A percentile compares a stretch with the other conserved stretches of the same genome.
phyloP scores from a whole-genome alignment of 2,329 filamentous ascomycete genomes.

The Diatrype stigma region DNA sequence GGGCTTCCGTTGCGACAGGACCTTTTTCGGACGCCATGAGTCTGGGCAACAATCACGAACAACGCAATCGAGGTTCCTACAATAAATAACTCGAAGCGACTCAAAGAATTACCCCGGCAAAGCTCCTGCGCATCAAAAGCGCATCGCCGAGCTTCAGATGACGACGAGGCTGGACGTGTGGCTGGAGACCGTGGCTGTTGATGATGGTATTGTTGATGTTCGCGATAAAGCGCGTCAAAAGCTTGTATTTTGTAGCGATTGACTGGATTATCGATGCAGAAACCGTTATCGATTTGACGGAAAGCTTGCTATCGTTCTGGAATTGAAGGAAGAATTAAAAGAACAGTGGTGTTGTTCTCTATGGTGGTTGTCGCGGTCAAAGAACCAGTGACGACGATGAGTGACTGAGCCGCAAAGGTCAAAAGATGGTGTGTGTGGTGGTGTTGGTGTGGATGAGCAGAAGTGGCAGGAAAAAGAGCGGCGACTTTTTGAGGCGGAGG shows the following conservation, averaged over 20 bases:
- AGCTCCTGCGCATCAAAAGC: constrained; percentile 28
- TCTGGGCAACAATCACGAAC: constrained; percentile 14
- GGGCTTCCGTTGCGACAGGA: constrained; percentile 48
- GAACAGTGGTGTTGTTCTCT: not conserved
- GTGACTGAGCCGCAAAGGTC: constrained; percentile 1
- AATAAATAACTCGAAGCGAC: constrained; percentile 18
- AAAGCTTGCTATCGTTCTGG: not conserved
- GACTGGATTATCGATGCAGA: constrained; percentile 2
- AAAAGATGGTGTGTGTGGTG: constrained; percentile 1
- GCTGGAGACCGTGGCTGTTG: constrained; percentile 31
- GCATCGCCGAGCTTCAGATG: constrained; percentile 24
- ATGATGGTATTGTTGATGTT: constrained; percentile 26
- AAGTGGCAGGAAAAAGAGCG: not conserved
- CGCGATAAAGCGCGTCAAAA: constrained; percentile 19
- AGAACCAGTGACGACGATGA: not conserved
- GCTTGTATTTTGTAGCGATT: constrained; percentile 7
- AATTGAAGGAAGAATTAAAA: not conserved
- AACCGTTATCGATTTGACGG: constrained; percentile 1
- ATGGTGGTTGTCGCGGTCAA: not conserved
- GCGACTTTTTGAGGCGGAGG: constrained; percentile 1
- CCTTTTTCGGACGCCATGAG: constrained; percentile 53
- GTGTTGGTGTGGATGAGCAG: constrained; percentile 1
- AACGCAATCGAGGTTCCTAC: constrained; percentile 20
- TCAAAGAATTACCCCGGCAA: constrained; percentile 14
- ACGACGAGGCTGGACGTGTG: constrained; percentile 30